These are phyloP conservation scores for Waltiozyma sp. DNA, from an alignment of 1,139 yeast genomes.

Conservation along the genomic window DNA sequence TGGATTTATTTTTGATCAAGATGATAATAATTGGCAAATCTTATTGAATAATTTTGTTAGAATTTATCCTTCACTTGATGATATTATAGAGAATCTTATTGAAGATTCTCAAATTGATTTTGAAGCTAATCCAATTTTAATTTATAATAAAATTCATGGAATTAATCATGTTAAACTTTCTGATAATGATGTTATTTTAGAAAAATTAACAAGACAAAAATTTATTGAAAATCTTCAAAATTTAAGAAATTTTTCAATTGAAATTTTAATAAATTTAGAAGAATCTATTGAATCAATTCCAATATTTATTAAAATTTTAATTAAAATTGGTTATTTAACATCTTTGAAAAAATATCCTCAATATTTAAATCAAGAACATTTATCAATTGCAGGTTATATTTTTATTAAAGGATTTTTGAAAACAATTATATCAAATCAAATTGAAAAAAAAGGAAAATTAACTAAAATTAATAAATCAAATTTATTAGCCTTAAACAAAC, in stretches of 20 bases:
- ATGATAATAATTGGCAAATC: too few species aligned
- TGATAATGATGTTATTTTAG: slow-evolving; percentile 68
- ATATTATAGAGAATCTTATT: slow-evolving; percentile 29
- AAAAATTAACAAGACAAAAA: slow-evolving; percentile 52
- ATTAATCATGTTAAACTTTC: slow-evolving; percentile 22
- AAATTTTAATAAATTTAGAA: slow-evolving; percentile 38
- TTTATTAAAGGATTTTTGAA: slow-evolving; percentile 52
- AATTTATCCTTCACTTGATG: slow-evolving; percentile 42
- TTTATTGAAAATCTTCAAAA: slow-evolving; percentile 68
- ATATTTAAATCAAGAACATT: slow-evolving; percentile 36
- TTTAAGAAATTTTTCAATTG: slow-evolving; percentile 61
- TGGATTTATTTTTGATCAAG: too few species aligned
- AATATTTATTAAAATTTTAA: slow-evolving; percentile 44
- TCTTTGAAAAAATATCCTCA: slow-evolving; percentile 37
- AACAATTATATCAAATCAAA: too few species aligned
- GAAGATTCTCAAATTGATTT: slow-evolving; percentile 48
- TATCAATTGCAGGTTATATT: slow-evolving; percentile 61
- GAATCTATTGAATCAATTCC: slow-evolving; percentile 44
- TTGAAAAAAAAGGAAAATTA: slow-evolving; percentile 30
- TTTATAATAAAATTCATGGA: slow-evolving; percentile 37
- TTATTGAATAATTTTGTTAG: too few species aligned
- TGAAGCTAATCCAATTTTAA: slow-evolving; percentile 73
- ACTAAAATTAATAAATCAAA: slow-evolving; percentile 31
- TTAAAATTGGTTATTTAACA: slow-evolving; percentile 22
- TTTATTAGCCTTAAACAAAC: slow-evolving; percentile 45